Evolutionary conservation across 371 early-diverging fungal species (phyloP), one percentile per base, ranked within the genome.

Genomic region (Circinella minor): DNA sequence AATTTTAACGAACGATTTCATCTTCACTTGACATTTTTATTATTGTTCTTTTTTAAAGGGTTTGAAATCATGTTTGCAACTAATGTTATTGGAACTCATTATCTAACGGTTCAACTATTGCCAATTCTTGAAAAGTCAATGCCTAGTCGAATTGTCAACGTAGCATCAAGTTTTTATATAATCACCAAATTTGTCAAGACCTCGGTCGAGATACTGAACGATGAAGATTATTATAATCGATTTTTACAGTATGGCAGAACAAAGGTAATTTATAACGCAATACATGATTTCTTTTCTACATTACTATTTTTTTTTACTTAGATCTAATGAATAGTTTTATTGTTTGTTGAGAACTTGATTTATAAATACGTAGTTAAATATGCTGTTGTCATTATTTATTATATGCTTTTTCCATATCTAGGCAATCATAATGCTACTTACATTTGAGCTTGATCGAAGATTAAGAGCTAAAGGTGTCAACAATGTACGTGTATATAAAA

Each of bases 71-170:
- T 79, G 63, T 77, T 80, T 55, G 83, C 75, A 8, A 78, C 77
- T 6, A 95, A 96, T 78, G 94, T 95, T 68, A 77, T 95, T 38
- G 96, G 91, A n/a, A 92, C 91, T 63, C 88, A 89, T 69, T 86
- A 83, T n/a, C 80, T 93, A 64, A 91, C 92, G 20, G 81, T 74
- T 55, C 75, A 78, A 0, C 81, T 95, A n/a, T 72, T 93, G 6
- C 90, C 90, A 59, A 13, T 81, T 15, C 75, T 94, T 69, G 84
- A 87, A 65, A 66, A 76, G 39, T 79, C 86, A 15, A 71, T 75
- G 14, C 81, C 86, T 14, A 79, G 88, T 27, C 81, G 92, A 15
- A 80, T 93, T 38, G 86, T 91, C 37, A 84, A 77, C 63, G 77
- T 89, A 27, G 79, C 81, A 38, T 88, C 89, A 0, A 62, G 71